Evolutionary conservation across 495 filamentous ascomycete genomes (phyloP), one percentile per base, ranked within the genome.

Genomic region (Penicillium desertorum): DNA sequence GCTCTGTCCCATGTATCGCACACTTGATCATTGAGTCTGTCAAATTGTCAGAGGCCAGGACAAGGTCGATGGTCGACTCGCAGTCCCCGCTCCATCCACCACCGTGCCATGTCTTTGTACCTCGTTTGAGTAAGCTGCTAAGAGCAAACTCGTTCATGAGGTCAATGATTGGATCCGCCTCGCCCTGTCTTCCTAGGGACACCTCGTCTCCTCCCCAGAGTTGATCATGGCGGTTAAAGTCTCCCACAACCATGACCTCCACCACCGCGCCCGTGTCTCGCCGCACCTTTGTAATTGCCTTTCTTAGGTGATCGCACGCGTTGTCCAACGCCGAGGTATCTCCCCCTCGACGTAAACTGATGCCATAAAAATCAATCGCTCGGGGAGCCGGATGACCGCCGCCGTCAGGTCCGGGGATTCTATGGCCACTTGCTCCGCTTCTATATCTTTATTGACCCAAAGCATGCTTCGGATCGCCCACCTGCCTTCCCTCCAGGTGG

Each of bases 201-300:
- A 75, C 60, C 14, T 65, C 52, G 50, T 72, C 70, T 63, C 68
- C 71, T 63, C 70, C 72, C 70, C 59, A 76, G 11, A 75, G 62
- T 55, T 66, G 63, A 63, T 76, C 63, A 59, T 71, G 61, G 43
- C 62, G 64, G 57, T 73, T 73, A 47, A 72, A 72, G 30, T 32
- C 30, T 32, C 30, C 30, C 4, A 32, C 2, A 12, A 32, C 0
- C 0, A 32, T 12, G 11, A 12, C 4, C 3, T 32, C 30, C 1
- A 32, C 10, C 3, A 32, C 11, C 4, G 30, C 10, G 10, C 30
- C 30, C 11, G 11, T 32, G 11, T 32, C 30, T 32, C 30, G 30
- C 11, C 30, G 30, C 11, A 32, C 30, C 10, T 32, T 32, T 32
- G 2, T 3, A 5, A 32, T 12, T 4, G 11, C 30, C 10, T 32